These are phyloP conservation scores for Dendrobium nobile DNA, from an alignment of 106 monocot species.

Conservation along the genomic window DNA sequence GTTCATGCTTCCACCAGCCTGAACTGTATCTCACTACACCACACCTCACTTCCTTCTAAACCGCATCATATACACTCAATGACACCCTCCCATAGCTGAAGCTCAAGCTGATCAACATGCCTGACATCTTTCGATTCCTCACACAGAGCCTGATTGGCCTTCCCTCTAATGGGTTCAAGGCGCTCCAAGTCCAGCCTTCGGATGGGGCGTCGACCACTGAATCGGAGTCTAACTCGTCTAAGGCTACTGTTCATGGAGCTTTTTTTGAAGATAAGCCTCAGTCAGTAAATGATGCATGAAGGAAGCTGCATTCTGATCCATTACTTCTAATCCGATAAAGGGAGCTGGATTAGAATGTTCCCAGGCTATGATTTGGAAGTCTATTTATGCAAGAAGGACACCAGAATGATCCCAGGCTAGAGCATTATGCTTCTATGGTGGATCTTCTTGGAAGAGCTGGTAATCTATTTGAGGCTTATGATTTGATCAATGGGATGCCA, in stretches of 20 bases:
- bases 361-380: conserved; percentile 76
- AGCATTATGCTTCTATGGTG: conserved; percentile 71
- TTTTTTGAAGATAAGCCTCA: conserved; percentile 95
- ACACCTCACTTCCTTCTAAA: too few species aligned
- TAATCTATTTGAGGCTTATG: conserved; percentile 27
- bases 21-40: too few species aligned
- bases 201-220: too few species aligned
- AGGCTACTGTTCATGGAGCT: conserved; percentile 83
- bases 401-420: conserved; percentile 35
- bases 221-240: neutral
- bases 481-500: conserved; percentile 40
- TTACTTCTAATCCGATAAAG: conserved; percentile 80
- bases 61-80: too few species aligned
- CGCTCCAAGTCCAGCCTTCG: too few species aligned
- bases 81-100: too few species aligned
- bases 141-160: too few species aligned
- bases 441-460: conserved; percentile 59
- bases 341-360: conserved; percentile 79
- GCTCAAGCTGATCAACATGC: too few species aligned
- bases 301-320: conserved; percentile 95
- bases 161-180: too few species aligned
- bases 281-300: conserved; percentile 92
- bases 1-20: too few species aligned
- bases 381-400: conserved; percentile 31
- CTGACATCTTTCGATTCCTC: too few species aligned